Conservation (phyloP, 345 rosid species). For the Durio zibethinus region DNA sequence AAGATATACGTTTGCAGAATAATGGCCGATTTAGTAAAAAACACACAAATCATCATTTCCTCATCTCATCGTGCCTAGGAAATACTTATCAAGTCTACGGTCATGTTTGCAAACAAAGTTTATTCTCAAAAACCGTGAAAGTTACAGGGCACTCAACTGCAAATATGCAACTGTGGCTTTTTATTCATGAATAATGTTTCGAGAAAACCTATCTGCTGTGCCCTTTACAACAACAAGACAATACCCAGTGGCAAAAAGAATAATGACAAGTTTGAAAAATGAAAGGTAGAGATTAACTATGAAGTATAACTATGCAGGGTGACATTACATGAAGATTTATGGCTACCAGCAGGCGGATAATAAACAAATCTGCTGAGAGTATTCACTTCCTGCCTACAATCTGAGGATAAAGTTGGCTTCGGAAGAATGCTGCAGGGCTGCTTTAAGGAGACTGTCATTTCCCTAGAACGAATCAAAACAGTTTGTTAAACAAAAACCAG, state of each 20-base stretch:
- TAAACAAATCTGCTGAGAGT: neutral
- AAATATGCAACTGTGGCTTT: neutral
- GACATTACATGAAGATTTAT: neutral
- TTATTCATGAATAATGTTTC: neutral
- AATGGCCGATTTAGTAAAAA: neutral
- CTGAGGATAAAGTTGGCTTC: neutral
- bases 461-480: neutral
- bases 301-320: neutral
- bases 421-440: neutral
- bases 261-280: neutral
- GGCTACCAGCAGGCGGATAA: neutral
- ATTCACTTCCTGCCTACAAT: neutral
- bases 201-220: neutral
- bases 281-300: neutral
- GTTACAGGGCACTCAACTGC: neutral
- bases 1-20: neutral
- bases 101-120: neutral
- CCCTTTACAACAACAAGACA: neutral
- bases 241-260: neutral
- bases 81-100: neutral
- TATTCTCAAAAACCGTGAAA: neutral
- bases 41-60: neutral
- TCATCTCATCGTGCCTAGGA: neutral
- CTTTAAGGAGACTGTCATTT: slow-evolving; percentile 9
- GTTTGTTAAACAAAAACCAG: neutral